Base-by-base conservation (phyloP, 2,329 filamentous ascomycete species). In the Helicocarpus griseus region DNA sequence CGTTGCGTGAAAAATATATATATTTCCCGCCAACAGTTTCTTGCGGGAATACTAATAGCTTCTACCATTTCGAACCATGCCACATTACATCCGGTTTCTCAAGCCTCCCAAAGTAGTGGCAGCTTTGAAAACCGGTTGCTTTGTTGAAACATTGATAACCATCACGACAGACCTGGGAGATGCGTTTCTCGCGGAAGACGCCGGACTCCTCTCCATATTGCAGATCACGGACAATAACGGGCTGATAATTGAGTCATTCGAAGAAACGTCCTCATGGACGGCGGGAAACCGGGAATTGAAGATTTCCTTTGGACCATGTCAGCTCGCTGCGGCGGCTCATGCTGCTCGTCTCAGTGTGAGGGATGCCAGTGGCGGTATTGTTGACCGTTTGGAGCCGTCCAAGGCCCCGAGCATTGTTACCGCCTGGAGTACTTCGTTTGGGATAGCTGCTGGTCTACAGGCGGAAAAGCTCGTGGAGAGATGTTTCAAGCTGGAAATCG, bases 101-200 rank as follows among this genome's bases (percentile, higher is more conserved):
- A 86, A 86, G 60, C 70, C 78, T 1, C 83, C 84, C 8, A 68
- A 69, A 50, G 60, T 72, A 33, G 61, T 65, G 59, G 60, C 14
- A 62, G 74, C 43, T 50, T 35, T 44, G 17, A 24, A 51, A 17
- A 17, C 17, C 14, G 26, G 33, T 3, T 36, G n/a, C 51, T 63
- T 65, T 14, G 65, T 81, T 51, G 76, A 69, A 54, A 69, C 75
- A 45, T 70, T 81, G 28, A 70, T 86, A 53, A 83, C 82, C 36
- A 75, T 87, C 61, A 83, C 82, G 9, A 86, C 82, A 22, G 84
- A 87, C 61, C 71, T 87, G 6, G 84, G 84, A 17, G 82, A 86
- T 59, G 75, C 74, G 0, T 83, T 85, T 61, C 73, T 80, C 40
- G 71, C 75, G n/a, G 60, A 69, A 41, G 67, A 77, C 59, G 58